phyloP scores from a whole-genome alignment of 768 basidiomycete genomes.

The Tylopilus balloui region DNA sequence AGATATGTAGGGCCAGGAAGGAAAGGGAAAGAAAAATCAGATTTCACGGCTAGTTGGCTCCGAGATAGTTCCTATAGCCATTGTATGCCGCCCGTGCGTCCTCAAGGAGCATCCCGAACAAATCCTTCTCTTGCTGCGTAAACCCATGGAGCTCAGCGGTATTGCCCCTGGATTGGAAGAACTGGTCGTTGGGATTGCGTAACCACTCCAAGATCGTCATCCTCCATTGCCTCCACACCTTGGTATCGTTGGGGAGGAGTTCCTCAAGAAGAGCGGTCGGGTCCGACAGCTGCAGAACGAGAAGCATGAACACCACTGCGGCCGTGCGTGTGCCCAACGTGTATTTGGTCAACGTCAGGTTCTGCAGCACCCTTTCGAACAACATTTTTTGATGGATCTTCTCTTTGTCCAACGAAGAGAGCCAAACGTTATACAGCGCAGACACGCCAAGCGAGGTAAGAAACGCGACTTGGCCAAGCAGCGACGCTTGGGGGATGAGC shows the following conservation, averaged over 20 bases:
- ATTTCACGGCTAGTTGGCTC: too few relatives aligned
- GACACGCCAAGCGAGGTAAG: neutral
- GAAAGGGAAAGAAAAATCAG: too few relatives aligned
- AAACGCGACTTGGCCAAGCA: neutral
- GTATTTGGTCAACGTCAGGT: neutral
- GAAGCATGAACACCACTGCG: neutral
- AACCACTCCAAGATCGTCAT: neutral
- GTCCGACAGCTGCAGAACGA: neutral
- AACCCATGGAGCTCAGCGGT: neutral
- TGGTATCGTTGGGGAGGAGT: neutral
- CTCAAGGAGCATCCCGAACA: slow-evolving; percentile 1
- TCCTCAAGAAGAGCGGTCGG: neutral
- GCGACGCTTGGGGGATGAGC: neutral
- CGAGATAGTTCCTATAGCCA: slow-evolving; percentile 17
- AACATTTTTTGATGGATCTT: neutral
- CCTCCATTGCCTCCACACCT: neutral
- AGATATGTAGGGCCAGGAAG: too few relatives aligned
- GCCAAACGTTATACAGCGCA: neutral
- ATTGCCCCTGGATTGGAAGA: neutral
- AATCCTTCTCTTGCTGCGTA: neutral
- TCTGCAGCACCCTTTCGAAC: neutral
- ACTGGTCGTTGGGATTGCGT: neutral
- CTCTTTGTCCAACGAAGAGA: neutral
- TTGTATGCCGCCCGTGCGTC: slow-evolving; percentile 13
- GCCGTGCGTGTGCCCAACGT: neutral